A percentile compares a stretch with the other conserved stretches of the same genome.
phyloP scores from a whole-genome alignment of 2,329 filamentous ascomycete species.

The Alternaria incomplexa region DNA sequence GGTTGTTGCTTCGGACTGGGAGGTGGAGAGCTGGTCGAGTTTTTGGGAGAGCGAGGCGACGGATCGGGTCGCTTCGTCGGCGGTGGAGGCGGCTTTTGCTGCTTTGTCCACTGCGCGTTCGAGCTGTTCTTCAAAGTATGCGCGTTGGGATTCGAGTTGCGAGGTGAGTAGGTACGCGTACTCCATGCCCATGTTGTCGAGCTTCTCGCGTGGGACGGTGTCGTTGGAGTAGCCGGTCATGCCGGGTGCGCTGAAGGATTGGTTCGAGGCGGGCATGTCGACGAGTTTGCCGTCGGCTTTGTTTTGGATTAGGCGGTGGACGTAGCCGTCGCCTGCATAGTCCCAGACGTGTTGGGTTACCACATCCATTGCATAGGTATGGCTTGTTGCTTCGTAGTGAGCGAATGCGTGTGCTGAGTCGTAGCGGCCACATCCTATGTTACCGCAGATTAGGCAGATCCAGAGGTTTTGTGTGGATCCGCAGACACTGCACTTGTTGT shows the following conservation, averaged over 20 bases:
- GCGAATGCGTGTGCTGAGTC: constrained; percentile 92
- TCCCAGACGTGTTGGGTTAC: constrained; percentile 97
- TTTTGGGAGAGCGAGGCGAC: constrained; percentile 59
- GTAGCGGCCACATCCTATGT: constrained; percentile 91
- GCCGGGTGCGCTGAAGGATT: constrained; percentile 27
- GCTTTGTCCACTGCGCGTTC: constrained; percentile 91
- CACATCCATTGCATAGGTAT: constrained; percentile 92
- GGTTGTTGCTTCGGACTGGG: constrained; percentile 59
- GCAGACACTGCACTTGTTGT: constrained; percentile 81
- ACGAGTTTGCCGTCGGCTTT: constrained; percentile 93
- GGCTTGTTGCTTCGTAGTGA: constrained; percentile 87
- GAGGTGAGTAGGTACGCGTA: constrained; percentile 93
- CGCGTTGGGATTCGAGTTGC: constrained; percentile 88
- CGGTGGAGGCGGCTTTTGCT: constrained; percentile 70
- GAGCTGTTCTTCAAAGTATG: constrained; percentile 93
- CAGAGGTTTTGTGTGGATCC: constrained; percentile 83
- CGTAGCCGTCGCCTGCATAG: constrained; percentile 93
- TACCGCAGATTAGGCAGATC: constrained; percentile 94
- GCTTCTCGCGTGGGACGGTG: constrained; percentile 73
- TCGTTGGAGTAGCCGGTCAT: constrained; percentile 63
- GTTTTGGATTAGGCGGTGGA: constrained; percentile 91
- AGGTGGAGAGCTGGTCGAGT: constrained; percentile 59
- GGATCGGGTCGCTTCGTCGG: constrained; percentile 64
- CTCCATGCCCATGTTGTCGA: constrained; percentile 84
- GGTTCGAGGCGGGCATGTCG: constrained; percentile 71